Base-by-base conservation (phyloP, 192 early-diverging fungal species). In the Allomyces javanicus region DNA sequence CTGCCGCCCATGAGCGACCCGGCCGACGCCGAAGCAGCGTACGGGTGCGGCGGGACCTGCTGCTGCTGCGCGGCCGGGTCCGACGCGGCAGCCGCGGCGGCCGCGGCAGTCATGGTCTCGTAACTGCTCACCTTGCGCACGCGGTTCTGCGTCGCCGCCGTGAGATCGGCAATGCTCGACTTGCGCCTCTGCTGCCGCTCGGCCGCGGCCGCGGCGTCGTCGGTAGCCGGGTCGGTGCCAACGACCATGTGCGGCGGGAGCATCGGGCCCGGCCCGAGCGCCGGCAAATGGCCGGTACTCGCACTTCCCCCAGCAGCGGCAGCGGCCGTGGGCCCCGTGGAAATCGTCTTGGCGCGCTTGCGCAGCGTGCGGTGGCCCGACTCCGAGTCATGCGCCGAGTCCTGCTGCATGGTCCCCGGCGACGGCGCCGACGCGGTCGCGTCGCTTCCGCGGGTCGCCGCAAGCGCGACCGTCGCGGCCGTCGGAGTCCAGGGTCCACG, bases 401-500 rank as follows among this genome's bases (percentile, higher is more conserved):
- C 21, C 50, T 14, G 21, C 50, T 21, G 50, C 50, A n/a, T 12
- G 50, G 50, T 3, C 21, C 9, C 17, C 50, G 50, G 14, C 17
- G 50, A n/a, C 50, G 50, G 50, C 50, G 14, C 21, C 50, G 50
- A 21, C 17, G 12, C 50, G 17, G 7, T 58, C 6, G 50, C 50
- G 10, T n/a, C 50, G 17, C 9, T 40, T 9, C 33, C 33, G 33
- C 33, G 33, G 33, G 3, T 40, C 9, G 33, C 33, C 7, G 33
- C 33, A 7, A 40, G 33, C 33, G 33, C 33, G 33, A 7, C 33
- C 0, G 33, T 40, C 3, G 50, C 50, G 50, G 50, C 50, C 9
- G 50, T 58, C 1, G 86, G 89, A 10, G 75, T 70, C 69, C 87
- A 93, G 62, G 86, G 83, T 0, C 83, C 86, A 9, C 75, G 73